Evolutionary conservation across 2,329 filamentous ascomycete genomes (phyloP), one percentile per base, ranked within the genome.

Genomic region (Shiraia bambusicola): DNA sequence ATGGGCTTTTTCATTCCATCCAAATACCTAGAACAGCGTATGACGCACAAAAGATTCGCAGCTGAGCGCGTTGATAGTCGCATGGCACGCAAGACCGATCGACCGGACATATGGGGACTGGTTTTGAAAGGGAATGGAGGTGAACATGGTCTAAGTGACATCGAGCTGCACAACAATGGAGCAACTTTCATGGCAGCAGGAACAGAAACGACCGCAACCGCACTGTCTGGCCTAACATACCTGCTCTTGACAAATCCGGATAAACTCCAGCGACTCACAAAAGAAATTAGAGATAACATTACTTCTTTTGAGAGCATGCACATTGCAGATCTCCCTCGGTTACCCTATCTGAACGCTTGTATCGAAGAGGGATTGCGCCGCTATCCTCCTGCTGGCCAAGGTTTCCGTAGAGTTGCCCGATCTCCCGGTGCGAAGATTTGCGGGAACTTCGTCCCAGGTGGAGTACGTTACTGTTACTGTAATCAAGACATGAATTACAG

Each of bases 301-400:
- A 3, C 24, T 0, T 50, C 41, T 0, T 28, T 52, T 3, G 49
- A 52, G 0, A 50, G 58, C 16, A 49, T 66, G 16, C 49, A 50
- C 1, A 55, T 61, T 41, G 32, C 29, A 8, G 43, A 38, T 10
- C 40, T 59, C 3, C 28, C 40, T 1, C 37, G 51, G 11, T 28
- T 71, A 12, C 40, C 49, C 2, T 76, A 74, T 45, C 48, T 76
- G 7, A 53, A 65, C 29, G 73, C 72, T 1, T 70, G 70, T 28
- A 50, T 75, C 4, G 64, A 72, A 30, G 74, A 77, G 57, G 67
- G 61, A 1, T 51, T 76, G 3, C 56, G 75, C 2, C 58, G 72
- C 6, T 72, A 72, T 50, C 73, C 73, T 4, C 72, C 73, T 0
- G 64, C 74, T 1, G 58, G 71, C 1, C 47, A 53, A 9, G 64